phyloP scores from a whole-genome alignment of 768 basidiomycete genomes.

The Lentinula sp. region DNA sequence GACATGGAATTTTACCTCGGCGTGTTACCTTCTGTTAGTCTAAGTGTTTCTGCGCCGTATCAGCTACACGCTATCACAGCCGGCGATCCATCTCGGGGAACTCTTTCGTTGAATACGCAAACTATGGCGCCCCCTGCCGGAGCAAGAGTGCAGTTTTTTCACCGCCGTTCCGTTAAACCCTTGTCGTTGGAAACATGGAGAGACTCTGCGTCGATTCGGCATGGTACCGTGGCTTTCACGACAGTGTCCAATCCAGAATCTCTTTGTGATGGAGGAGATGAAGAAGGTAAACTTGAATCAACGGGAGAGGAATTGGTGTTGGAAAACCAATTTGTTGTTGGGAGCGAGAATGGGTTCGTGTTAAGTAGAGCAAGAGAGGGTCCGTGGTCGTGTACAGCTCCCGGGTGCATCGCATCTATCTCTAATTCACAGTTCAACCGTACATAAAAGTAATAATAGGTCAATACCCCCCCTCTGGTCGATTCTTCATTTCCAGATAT shows the following conservation, averaged over 20 bases:
- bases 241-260: conserved; percentile 14
- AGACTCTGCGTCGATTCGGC: background rate
- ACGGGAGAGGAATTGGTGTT: conserved; percentile 13
- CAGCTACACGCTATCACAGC: conserved; percentile 57
- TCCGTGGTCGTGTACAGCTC: conserved; percentile 36
- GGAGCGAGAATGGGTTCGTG: conserved; percentile 52
- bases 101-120: conserved; percentile 52
- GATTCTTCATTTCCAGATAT: too few relatives aligned
- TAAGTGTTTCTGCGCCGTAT: conserved; percentile 22
- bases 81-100: conserved; percentile 68
- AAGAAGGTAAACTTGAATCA: background rate
- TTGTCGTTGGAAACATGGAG: background rate
- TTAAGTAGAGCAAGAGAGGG: conserved; percentile 20
- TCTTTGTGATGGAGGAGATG: background rate
- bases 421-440: too few relatives aligned
- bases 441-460: too few relatives aligned
- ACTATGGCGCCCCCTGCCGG: conserved; percentile 41
- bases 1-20: conserved; percentile 54
- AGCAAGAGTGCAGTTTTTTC: conserved; percentile 38
- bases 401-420: conserved; percentile 21
- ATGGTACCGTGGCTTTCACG: conserved; percentile 14
- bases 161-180: conserved; percentile 17
- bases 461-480: too few relatives aligned
- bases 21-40: conserved; percentile 19
- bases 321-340: conserved; percentile 33